Evolutionary conservation across 1,284 basidiomycete genomes (phyloP).

Genomic region (Irpex sp.): DNA sequence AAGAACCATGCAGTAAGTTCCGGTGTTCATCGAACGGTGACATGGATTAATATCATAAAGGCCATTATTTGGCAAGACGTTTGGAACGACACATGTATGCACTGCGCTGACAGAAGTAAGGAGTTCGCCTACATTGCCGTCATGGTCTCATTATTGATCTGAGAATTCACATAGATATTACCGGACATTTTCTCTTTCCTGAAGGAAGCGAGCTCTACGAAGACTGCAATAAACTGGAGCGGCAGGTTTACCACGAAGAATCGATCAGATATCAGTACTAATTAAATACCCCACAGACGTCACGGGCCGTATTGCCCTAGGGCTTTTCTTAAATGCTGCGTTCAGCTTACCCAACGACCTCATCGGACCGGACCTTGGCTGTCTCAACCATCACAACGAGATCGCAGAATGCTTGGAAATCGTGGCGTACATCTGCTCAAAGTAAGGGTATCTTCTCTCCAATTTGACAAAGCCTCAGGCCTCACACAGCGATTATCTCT

Average conservation of each 20-base stretch:
- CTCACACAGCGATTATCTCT: not conserved
- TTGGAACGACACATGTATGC: conserved; percentile 15
- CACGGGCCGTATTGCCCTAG: conserved; percentile 15
- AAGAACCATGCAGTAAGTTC: conserved; percentile 15
- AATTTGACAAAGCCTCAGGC: too few species aligned
- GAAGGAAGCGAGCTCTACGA: not conserved
- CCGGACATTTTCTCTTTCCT: conserved; percentile 10
- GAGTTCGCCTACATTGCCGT: not conserved
- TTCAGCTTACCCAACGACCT: conserved; percentile 12
- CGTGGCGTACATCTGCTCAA: conserved; percentile 14
- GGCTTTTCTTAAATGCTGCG: conserved; percentile 17
- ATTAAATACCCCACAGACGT: conserved; percentile 12
- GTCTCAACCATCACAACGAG: conserved; percentile 8
- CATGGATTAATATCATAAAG: conserved; percentile 2
- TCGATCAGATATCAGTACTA: not conserved
- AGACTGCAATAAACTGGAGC: conserved; percentile 17
- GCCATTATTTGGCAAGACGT: conserved; percentile 16
- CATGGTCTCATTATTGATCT: not conserved
- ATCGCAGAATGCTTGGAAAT: conserved; percentile 9
- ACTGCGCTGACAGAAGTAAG: conserved; percentile 18
- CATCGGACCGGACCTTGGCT: conserved; percentile 10
- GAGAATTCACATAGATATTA: conserved; percentile 10
- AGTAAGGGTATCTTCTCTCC: conserved; percentile 4
- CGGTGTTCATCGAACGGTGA: not conserved
- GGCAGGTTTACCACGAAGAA: conserved; percentile 8